phyloP scores from a whole-genome alignment of 345 rosid genomes.

The Luvunga scandens region DNA sequence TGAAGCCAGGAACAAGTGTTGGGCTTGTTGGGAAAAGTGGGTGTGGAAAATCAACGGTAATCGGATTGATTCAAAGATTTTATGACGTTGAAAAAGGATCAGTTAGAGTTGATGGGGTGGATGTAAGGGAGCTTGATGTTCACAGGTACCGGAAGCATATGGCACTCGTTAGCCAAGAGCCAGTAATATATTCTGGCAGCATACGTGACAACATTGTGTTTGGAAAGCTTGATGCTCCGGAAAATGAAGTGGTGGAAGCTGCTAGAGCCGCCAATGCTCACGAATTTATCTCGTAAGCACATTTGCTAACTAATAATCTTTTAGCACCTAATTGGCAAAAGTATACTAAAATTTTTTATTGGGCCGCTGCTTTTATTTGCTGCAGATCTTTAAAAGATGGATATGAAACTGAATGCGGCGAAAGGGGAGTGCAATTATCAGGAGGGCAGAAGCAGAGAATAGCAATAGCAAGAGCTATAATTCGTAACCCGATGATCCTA shows the following conservation, averaged over 20 bases:
- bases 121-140: slow-evolving; percentile 55
- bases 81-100: slow-evolving; percentile 67
- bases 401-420: slow-evolving; percentile 74
- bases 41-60: slow-evolving; percentile 82
- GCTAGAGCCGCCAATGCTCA: slow-evolving; percentile 89
- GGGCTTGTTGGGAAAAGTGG: slow-evolving; percentile 83
- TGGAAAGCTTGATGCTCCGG: slow-evolving; percentile 60
- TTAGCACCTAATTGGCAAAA: neutral
- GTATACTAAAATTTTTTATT: neutral
- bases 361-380: neutral
- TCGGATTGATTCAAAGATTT: slow-evolving; percentile 75
- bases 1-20: slow-evolving; percentile 62
- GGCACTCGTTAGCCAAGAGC: slow-evolving; percentile 82
- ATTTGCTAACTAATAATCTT: neutral
- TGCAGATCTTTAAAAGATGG: slow-evolving; percentile 62
- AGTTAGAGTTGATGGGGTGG: slow-evolving; percentile 57
- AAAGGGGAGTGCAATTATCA: slow-evolving; percentile 76
- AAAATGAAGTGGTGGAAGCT: slow-evolving; percentile 66
- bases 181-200: slow-evolving; percentile 66
- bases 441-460: slow-evolving; percentile 84
- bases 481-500: slow-evolving; percentile 53
- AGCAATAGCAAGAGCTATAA: slow-evolving; percentile 74
- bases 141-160: slow-evolving; percentile 68
- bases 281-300: slow-evolving; percentile 72
- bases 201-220: slow-evolving; percentile 64